phyloP scores from a whole-genome alignment of 306 rosid species.

The Hippophae tibetana region DNA sequence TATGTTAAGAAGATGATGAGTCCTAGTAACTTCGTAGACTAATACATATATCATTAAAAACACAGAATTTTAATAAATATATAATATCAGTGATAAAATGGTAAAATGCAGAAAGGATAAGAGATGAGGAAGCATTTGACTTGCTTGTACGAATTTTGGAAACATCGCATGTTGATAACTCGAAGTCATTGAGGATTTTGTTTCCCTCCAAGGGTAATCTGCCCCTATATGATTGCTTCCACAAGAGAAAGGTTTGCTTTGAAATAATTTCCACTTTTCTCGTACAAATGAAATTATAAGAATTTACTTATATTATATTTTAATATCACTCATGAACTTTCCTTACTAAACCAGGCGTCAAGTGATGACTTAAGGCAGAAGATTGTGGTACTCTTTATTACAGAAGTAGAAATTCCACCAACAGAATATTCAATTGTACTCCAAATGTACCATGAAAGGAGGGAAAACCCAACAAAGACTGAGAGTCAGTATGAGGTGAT shows the following conservation, averaged over 20 bases:
- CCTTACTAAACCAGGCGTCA: constrained; percentile 26
- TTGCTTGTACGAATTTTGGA: constrained; percentile 23
- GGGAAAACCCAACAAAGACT: constrained; percentile 13
- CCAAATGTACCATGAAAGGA: constrained; percentile 39
- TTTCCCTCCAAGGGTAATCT: constrained; percentile 27
- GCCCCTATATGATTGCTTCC: constrained; percentile 40
- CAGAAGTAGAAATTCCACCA: constrained; percentile 27
- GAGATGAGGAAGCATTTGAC: constrained; percentile 34
- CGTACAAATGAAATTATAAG: neutral
- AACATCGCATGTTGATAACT: constrained; percentile 39
- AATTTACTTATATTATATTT: too few relatives aligned
- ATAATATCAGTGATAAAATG: neutral
- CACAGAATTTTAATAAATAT: too few relatives aligned
- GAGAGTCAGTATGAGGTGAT: constrained; percentile 43
- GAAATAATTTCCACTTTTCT: neutral
- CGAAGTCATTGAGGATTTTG: constrained; percentile 37
- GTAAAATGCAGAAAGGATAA: constrained; percentile 36
- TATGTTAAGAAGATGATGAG: too few relatives aligned
- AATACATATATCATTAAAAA: too few relatives aligned
- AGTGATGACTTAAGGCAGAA: constrained; percentile 38
- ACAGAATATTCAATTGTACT: constrained; percentile 29
- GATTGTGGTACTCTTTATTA: constrained; percentile 41
- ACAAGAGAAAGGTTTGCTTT: constrained; percentile 40
- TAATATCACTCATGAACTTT: too few relatives aligned
- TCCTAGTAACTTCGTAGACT: too few relatives aligned